Evolutionary conservation across 306 rosid species (phyloP).

Genomic region (Cicer bijugum): DNA sequence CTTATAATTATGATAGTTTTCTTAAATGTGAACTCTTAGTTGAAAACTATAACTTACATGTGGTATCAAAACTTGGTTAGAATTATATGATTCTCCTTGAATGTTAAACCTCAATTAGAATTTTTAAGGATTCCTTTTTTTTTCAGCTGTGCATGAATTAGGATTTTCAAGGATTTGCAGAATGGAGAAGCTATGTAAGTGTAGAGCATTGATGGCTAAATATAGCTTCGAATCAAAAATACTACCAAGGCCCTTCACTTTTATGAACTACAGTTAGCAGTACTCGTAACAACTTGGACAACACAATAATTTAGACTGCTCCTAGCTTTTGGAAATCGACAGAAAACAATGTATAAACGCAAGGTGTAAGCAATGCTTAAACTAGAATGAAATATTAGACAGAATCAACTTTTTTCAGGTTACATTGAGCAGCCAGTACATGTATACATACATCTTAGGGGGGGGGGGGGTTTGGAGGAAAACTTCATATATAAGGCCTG

Average conservation of each 20-base stretch:
- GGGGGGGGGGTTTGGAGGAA: constrained; percentile 50
- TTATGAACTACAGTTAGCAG: background rate
- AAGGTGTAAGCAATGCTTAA: constrained; percentile 38
- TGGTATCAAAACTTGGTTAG: too few species aligned
- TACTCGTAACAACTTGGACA: background rate
- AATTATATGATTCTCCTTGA: too few species aligned
- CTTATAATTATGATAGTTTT: too few species aligned
- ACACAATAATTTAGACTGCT: background rate
- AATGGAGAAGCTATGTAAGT: background rate
- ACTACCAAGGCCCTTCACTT: background rate
- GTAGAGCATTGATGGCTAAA: background rate
- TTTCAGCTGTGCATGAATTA: too few species aligned
- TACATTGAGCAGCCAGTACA: constrained; percentile 60
- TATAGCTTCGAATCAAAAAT: background rate
- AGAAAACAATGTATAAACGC: constrained; percentile 53
- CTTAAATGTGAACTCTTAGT: too few species aligned
- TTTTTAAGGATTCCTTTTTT: too few species aligned
- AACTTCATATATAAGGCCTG: constrained; percentile 55
- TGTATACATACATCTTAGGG: constrained; percentile 54
- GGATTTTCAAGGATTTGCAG: background rate
- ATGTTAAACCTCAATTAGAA: too few species aligned
- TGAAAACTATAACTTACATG: too few species aligned
- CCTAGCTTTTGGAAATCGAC: constrained; percentile 44
- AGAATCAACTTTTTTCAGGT: constrained; percentile 53
- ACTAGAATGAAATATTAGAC: constrained; percentile 59